Base-by-base conservation (phyloP, 108 stramenopile genomes). In the Conticribra guillardii region DNA sequence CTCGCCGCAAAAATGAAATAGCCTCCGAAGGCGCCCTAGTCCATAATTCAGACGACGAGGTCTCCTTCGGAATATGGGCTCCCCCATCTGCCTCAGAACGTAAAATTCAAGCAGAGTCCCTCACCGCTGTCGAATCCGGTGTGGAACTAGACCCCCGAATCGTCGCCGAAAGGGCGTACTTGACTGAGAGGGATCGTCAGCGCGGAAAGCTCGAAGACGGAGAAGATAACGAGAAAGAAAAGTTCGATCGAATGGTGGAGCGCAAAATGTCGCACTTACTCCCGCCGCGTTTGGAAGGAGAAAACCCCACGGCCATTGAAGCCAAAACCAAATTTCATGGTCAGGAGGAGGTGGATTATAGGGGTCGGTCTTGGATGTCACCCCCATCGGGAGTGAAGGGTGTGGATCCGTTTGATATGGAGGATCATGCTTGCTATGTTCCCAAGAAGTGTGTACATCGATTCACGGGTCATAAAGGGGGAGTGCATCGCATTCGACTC, bases 401-500 rank as follows among this genome's bases (percentile, higher is more conserved):
- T 9, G 71, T 66, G 21, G 80, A 74, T 51, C 41, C 65, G 0
- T 57, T 60, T 19, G 81, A 82, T 74, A 24, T 86, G 73, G 91
- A 92, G 33, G 92, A 94, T 69, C 97, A 98, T 80, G 72, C 84
- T 28, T 96, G 96, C 75, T 98, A 86, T 75, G 82, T 98, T 3
- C 98, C 99, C 16, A 97, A 97, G 67, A 97, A 96, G 74, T 96
- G 96, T 71, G 87, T 98, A 15, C 84, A 90, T 60, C 80, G 85
- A 34, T 97, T 93, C 61, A 94, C 88, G 11, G 97, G 96, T 19
- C 96, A 98, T 76, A 83, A 71, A 57, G 97, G 97, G 81, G 99
- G 99, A 2, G 98, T 99, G 9, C 95, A 99, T 67, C 82, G 89
- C 45, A 95, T 99, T 73, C 85, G 94, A n/a, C 84, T 97, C 27